Evolutionary conservation across 257 asterid species (phyloP).

Genomic region (Echites panduratus): DNA sequence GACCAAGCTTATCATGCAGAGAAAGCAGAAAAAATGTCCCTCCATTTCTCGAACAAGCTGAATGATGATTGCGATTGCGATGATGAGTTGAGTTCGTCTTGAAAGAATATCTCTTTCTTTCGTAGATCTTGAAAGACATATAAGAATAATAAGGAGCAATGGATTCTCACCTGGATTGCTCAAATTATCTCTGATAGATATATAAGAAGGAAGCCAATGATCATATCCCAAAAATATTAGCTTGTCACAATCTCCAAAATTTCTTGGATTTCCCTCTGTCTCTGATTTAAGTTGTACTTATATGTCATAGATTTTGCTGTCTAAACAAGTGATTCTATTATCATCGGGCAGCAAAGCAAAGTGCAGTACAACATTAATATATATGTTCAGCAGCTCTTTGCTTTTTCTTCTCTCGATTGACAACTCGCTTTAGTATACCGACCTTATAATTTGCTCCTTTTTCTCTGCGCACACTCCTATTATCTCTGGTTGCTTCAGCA

Average conservation of each 20-base stretch:
- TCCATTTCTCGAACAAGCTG: conserved; percentile 29
- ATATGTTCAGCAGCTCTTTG: neutral
- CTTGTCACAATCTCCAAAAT: neutral
- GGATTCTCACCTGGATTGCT: neutral
- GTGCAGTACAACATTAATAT: neutral
- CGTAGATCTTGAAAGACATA: neutral
- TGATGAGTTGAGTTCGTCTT: conserved; percentile 2
- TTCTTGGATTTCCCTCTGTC: conserved; percentile 4
- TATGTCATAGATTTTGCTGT: neutral
- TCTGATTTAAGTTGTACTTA: neutral
- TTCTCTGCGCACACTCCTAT: conserved; percentile 2
- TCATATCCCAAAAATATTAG: conserved; percentile 1
- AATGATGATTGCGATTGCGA: conserved; percentile 19
- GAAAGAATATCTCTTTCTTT: neutral
- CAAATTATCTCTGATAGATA: no score
- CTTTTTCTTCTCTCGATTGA: neutral
- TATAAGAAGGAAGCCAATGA: neutral
- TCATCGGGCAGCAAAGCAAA: neutral
- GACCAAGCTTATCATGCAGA: conserved; percentile 31
- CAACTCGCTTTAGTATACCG: neutral
- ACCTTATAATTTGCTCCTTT: neutral
- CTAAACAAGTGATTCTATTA: conserved; percentile 10
- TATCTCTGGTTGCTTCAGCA: conserved; percentile 8
- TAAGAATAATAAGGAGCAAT: neutral
- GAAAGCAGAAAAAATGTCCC: conserved; percentile 23